Base-by-base conservation (phyloP, 2,329 filamentous ascomycete genomes). In the Diaporthe capsici region DNA sequence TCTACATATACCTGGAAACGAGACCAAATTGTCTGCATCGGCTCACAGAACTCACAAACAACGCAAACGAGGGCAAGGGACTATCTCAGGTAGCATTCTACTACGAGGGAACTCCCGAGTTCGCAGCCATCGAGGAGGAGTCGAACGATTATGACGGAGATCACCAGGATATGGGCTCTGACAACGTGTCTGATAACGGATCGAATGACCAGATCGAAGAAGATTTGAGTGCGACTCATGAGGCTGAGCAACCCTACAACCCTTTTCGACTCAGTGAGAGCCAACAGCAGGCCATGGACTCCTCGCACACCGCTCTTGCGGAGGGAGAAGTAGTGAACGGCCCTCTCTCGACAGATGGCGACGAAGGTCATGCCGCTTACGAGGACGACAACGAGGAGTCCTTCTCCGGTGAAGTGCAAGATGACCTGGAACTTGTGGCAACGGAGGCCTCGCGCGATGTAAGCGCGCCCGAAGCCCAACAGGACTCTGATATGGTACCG, bases 1-100 rank as follows among this genome's bases (percentile, higher is more conserved):
- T 77, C 2, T 77, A 75, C n/a, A 55, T 75, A 15, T 76, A 72
- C 25, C 68, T 77, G 44, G 71, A 57, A n/a, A 53, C 55, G 17
- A 68, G 75, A 31, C 73, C 75, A 7, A 74, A 70, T n/a, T 76
- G 75, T 31, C 15, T 76, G 22, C 49, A 73, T 2, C 75, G 76
- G 8, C 74, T 77, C 25, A 49, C 25, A 20, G 76, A 76, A 25
- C 75, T 77, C 47, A 25, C 31, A n/a, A 72, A 71, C 8, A 70
- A 72, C 28, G 75, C 72, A 5, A 22, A 70, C 6, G 55, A 75
- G n/a, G 76, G 76, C 49, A 70, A 67, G 49, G 76, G 76, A 13
- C 55, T 77, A 12, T 76, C 76, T 15, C 34, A 70, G 12, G 63
- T 76, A 8, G 76, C 71, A 37, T 58, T 72, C 25, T 77, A 72